These are phyloP conservation scores for Neurospora sp. DNA, from an alignment of 495 filamentous ascomycete species.

Conservation along the genomic window DNA sequence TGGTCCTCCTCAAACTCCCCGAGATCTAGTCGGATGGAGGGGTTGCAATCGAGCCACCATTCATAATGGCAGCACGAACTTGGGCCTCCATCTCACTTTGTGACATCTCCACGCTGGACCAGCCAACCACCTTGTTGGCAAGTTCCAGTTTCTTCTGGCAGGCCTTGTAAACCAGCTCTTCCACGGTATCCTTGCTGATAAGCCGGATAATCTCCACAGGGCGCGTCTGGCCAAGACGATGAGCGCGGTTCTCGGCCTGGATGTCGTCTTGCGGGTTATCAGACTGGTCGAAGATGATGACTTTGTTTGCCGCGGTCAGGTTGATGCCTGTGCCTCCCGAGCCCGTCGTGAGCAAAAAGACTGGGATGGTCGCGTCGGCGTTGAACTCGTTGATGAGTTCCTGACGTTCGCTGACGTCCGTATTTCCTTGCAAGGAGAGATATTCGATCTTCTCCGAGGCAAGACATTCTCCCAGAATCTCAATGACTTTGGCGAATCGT, in stretches of 20 bases:
- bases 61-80: slow-evolving; percentile 14
- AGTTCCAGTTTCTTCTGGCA: slow-evolving; percentile 89
- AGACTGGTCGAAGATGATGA: slow-evolving; percentile 88
- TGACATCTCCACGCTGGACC: slow-evolving; percentile 20
- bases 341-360: slow-evolving; percentile 87
- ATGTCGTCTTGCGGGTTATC: slow-evolving; percentile 97
- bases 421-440: slow-evolving; percentile 76
- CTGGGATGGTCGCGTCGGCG: slow-evolving; percentile 63
- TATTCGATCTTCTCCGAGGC: slow-evolving; percentile 63
- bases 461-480: slow-evolving; percentile 77
- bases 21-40: slow-evolving; percentile 5
- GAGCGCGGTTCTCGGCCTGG: slow-evolving; percentile 92
- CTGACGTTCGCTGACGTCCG: slow-evolving; percentile 73
- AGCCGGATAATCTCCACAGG: slow-evolving; percentile 79
- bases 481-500: slow-evolving; percentile 83
- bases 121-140: slow-evolving; percentile 61
- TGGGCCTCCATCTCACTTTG: slow-evolving; percentile 21
- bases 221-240: slow-evolving; percentile 81
- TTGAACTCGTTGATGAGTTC: slow-evolving; percentile 80
- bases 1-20: not conserved
- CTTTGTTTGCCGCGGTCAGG: slow-evolving; percentile 87
- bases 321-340: slow-evolving; percentile 95
- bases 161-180: slow-evolving; percentile 83
- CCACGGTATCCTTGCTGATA: slow-evolving; percentile 74
- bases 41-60: slow-evolving; percentile 1